These are phyloP conservation scores for Paralagenidium karlingii DNA, from an alignment of 352 stramenopile species.

Conservation along the genomic window DNA sequence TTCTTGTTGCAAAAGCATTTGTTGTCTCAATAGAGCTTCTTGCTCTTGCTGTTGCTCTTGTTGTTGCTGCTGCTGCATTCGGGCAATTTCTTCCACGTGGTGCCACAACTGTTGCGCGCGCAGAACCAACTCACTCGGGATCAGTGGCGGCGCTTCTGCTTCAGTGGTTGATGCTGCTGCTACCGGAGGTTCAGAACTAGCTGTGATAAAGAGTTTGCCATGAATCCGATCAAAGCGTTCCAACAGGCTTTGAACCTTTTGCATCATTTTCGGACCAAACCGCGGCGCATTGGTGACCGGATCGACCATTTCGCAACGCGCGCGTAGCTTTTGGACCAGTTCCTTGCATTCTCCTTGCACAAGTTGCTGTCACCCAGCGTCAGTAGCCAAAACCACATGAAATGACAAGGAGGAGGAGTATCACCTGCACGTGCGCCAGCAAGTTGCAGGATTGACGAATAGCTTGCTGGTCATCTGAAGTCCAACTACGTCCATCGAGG, in stretches of 20 bases:
- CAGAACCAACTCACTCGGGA: neutral
- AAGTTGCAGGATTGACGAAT: no score
- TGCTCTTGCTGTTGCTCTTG: conserved; percentile 1
- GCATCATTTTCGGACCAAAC: conserved; percentile 67
- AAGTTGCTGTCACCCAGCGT: no score
- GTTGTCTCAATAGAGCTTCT: conserved; percentile 1
- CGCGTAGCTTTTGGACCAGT: no score
- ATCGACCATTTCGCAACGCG: conserved; percentile 40
- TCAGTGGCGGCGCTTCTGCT: no score
- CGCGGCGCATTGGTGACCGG: conserved; percentile 55
- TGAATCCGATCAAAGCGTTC: conserved; percentile 29
- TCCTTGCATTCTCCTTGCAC: no score
- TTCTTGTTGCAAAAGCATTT: conserved; percentile 7
- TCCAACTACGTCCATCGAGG: no score
- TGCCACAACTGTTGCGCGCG: neutral
- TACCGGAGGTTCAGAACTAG: neutral
- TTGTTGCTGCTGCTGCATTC: conserved; percentile 7
- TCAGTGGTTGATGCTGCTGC: neutral
- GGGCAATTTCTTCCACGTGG: conserved; percentile 11
- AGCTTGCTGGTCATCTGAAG: no score
- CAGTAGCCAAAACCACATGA: no score
- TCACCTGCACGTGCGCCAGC: no score
- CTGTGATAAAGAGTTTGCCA: neutral
- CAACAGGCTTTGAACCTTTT: conserved; percentile 44
- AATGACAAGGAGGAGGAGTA: no score